Base-by-base conservation (phyloP, 2,329 filamentous ascomycete species). In the Calonectria montana region DNA sequence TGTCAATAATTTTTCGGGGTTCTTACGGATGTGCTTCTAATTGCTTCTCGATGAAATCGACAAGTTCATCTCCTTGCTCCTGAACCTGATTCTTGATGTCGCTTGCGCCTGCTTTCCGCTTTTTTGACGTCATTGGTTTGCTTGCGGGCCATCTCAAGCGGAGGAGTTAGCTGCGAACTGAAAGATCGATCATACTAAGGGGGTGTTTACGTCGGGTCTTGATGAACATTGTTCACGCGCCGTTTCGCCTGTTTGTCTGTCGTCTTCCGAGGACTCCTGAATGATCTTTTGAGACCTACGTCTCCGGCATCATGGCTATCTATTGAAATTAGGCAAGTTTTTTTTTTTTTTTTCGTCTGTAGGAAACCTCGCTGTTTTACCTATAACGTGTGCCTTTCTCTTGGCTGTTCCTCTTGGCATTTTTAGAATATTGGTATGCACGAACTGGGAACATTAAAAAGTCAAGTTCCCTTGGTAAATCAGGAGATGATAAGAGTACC, bases 361-460 rank as follows among this genome's bases (percentile, higher is more conserved):
- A 50, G 2, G 5, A 12, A 37, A 37, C 10, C 12, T 15, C 29
- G 23, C 12, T 13, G 16, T 27, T 74, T 55, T 59, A 79, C 81
- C 79, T 7, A 70, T 75, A 18, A 61, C 66, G 8, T 76, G 74
- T 8, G 45, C 50, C 31, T 76, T 81, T 68, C 79, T 78, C 48
- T 80, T 82, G n/a, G 78, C 71, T 13, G 76, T 76, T 59, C 59
- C 70, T 16, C 78, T 76, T 6, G 81, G 75, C 81, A 83, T 83
- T 5, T 9, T 47, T 3, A 43, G 13, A 39, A 18, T 59, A 29
- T 16, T 13, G 8, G 27, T 3, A 45, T 3, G 31, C 29, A 3
- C 12, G 16, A 7, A n/a, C n/a, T n/a, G 29, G 10, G n/a, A 41
- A 15, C 2, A 5, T 18, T 7, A 29, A 1, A 29, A 35, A 31